Evolutionary conservation across 129 eudicot species (phyloP), one percentile per base, ranked within the genome.

Genomic region (Lactuca sativa): DNA sequence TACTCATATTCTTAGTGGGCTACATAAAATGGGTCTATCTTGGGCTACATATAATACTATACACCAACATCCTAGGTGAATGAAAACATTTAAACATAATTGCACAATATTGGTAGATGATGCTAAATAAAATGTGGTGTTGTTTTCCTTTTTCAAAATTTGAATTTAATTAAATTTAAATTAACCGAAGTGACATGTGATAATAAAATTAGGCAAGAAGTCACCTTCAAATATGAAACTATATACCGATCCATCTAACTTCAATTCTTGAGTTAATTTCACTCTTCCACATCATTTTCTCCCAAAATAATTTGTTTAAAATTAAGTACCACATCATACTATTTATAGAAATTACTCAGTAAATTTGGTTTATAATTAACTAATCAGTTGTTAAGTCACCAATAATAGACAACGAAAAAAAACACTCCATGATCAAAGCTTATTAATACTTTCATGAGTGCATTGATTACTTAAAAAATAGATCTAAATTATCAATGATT

Each of bases 181-280:
- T 63, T 53, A 10, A 40, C 9, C 38, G 10, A 73, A 65, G 36
- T 15, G 12, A 54, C 40, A 38, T 25, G 11, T 41, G 43, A 38
- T 17, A n/a, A 47, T 47, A 17, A 62, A 74, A 55, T 64, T 41
- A 41, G 71, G 71, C 78, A 64, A 30, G 55, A 68, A 58, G 79
- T 67, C 62, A 9, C 67, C 34, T 1, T 75, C 79, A 25, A 30
- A 57, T 48, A 48, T 36, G 41, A 48, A 57, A 21, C 47, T 33
- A 75, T 25, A 10, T 10, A 48, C 78, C 65, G 47, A 65, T 65
- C 59, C 49, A 33, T 57, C 67, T 44, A 74, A 47, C 78, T 55
- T 74, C 63, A 41, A 13, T 13, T n/a, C 59, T 59, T 18, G 15
- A 44, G 61, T 59, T 25, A 66, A 75, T 68, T 56, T 66, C 67